Percentiles rank a stretch among this genome's conserved stretches.
phyloP scores from a whole-genome alignment of 176 grass and related monocot species.

The Oryza meridionalis region DNA sequence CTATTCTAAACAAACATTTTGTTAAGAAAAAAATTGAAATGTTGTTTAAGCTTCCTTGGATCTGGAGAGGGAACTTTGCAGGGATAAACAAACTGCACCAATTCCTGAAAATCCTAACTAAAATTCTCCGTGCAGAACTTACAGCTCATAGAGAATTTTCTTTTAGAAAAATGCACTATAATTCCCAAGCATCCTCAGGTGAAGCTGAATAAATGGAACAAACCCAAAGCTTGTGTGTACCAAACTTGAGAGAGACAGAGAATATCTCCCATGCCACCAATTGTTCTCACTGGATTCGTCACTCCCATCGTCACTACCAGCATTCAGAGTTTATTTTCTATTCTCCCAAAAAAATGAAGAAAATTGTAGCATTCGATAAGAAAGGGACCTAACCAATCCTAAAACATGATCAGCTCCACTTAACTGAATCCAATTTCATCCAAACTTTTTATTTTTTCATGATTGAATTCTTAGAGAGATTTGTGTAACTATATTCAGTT shows the following conservation, averaged over 20 bases:
- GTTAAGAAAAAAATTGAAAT: neutral
- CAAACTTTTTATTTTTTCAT: neutral
- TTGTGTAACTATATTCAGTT: neutral
- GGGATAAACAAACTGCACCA: neutral
- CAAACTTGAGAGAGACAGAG: neutral
- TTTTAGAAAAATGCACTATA: neutral
- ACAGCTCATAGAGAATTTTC: neutral
- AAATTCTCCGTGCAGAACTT: neutral
- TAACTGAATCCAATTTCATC: neutral
- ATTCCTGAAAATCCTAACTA: neutral
- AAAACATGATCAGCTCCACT: neutral
- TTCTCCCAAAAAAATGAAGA: neutral
- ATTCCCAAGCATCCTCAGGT: neutral
- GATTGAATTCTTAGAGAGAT: neutral
- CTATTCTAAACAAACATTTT: neutral
- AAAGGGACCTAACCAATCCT: neutral
- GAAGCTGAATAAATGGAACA: neutral
- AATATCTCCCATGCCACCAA: neutral
- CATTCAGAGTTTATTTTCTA: neutral
- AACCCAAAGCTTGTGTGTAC: neutral
- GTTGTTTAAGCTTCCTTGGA: neutral
- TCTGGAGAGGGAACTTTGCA: neutral
- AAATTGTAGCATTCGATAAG: neutral
- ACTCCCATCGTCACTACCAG: neutral
- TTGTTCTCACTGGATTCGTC: neutral